These are phyloP conservation scores for Colletotrichum abscissum DNA, from an alignment of 2,329 filamentous ascomycete genomes.

Conservation along the genomic window DNA sequence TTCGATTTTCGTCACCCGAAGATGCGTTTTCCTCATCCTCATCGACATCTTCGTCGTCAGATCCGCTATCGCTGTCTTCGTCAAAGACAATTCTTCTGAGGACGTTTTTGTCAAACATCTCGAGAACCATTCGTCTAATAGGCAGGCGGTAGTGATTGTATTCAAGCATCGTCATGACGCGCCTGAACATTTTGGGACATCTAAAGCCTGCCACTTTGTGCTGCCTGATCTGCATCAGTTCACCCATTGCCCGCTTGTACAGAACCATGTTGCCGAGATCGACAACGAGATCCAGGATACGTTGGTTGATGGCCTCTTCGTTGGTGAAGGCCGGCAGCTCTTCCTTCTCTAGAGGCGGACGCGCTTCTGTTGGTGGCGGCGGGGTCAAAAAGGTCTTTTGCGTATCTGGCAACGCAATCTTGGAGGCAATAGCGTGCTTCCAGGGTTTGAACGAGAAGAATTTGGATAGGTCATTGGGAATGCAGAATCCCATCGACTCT, in stretches of 20 bases:
- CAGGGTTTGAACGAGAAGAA: conserved; percentile 79
- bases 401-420: conserved; percentile 58
- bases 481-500: conserved; percentile 85
- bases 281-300: conserved; percentile 85
- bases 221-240: conserved; percentile 82
- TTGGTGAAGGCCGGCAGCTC: conserved; percentile 59
- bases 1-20: conserved; percentile 60
- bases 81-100: conserved; percentile 87
- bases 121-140: conserved; percentile 89
- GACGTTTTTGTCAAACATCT: conserved; percentile 92
- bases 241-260: conserved; percentile 85
- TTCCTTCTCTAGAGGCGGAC: conserved; percentile 56
- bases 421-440: conserved; percentile 61
- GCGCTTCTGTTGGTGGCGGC: conserved; percentile 53
- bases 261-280: conserved; percentile 95
- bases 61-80: conserved; percentile 73
- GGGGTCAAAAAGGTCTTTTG: conserved; percentile 64
- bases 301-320: conserved; percentile 75
- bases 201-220: conserved; percentile 81
- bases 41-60: conserved; percentile 61
- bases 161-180: conserved; percentile 86
- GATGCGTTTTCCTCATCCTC: conserved; percentile 62
- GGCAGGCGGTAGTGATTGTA: conserved; percentile 89
- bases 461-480: conserved; percentile 81
- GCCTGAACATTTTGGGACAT: conserved; percentile 82